Percentiles rank a stretch among this genome's conserved stretches.
These are phyloP conservation scores for Phytophthora pisi DNA, from an alignment of 352 stramenopile genomes.

Conservation along the genomic window DNA sequence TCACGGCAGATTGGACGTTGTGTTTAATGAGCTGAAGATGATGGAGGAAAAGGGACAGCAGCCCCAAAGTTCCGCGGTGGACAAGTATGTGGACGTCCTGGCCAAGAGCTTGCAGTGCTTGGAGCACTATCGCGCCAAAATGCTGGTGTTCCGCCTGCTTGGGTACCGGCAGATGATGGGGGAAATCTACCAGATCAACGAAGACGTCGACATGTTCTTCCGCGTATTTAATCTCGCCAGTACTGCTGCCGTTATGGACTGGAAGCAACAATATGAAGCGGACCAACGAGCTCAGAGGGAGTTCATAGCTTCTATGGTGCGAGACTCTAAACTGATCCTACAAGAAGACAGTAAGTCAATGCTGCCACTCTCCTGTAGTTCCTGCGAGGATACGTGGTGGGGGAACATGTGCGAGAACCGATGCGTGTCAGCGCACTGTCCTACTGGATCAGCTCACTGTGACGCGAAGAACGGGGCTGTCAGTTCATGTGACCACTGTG, in stretches of 20 bases:
- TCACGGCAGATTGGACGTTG: not conserved
- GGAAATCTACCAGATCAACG: constrained; percentile 13
- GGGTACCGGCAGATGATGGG: constrained; percentile 11
- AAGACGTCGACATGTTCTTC: constrained; percentile 21
- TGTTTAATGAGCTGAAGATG: constrained; percentile 2
- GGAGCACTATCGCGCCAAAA: constrained; percentile 4
- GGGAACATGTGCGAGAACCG: constrained; percentile 3
- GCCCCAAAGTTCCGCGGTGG: not conserved
- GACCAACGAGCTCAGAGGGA: constrained; percentile 6
- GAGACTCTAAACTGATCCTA: constrained; percentile 4
- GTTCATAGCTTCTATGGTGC: not conserved
- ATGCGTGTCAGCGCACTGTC: constrained; percentile 1
- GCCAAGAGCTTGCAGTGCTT: constrained; percentile 5
- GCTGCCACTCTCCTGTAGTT: not conserved
- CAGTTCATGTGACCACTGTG: not conserved
- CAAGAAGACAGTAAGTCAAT: not conserved
- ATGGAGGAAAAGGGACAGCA: constrained; percentile 10
- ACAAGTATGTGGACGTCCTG: constrained; percentile 11
- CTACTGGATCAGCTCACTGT: not conserved
- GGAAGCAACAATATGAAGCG: constrained; percentile 17
- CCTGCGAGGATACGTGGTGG: not conserved
- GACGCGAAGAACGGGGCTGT: not conserved
- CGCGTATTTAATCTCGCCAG: constrained; percentile 10
- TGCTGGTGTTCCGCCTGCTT: constrained; percentile 3
- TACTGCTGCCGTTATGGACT: constrained; percentile 20